A percentile compares a stretch with the other conserved stretches of the same genome.
Conservation (phyloP, 257 asterid species). For the Solanum ossicruentum region DNA sequence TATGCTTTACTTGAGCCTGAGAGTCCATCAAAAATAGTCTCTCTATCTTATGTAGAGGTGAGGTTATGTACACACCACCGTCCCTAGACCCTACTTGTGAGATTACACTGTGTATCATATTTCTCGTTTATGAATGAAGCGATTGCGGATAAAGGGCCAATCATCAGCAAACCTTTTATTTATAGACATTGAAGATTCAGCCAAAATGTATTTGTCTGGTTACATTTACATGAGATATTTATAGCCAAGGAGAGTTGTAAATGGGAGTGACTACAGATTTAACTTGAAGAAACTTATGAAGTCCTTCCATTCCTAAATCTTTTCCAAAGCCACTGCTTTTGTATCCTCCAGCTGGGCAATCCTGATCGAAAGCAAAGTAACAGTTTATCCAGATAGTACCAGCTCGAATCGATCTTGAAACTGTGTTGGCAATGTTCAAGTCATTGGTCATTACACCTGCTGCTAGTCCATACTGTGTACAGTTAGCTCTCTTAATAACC, state of each 20-base stretch:
- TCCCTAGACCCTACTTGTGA: neutral
- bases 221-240: neutral
- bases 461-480: constrained; percentile 63
- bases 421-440: constrained; percentile 68
- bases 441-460: constrained; percentile 78
- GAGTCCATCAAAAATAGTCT: too few species aligned
- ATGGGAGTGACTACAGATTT: constrained; percentile 71
- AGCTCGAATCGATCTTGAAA: constrained; percentile 64
- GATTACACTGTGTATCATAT: neutral
- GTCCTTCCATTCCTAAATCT: constrained; percentile 56
- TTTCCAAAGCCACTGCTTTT: constrained; percentile 87
- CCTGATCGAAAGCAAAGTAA: constrained; percentile 46
- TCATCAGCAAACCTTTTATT: neutral
- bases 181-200: neutral
- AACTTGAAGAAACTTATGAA: constrained; percentile 43
- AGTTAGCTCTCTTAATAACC: constrained; percentile 71
- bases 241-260: constrained; percentile 77
- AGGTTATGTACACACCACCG: neutral
- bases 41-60: neutral
- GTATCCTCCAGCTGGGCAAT: constrained; percentile 61
- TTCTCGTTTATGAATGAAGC: neutral
- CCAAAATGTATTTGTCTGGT: neutral
- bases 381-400: constrained; percentile 82
- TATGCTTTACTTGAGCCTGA: neutral
- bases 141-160: neutral